A percentile compares a stretch with the other conserved stretches of the same genome.
Conservation (phyloP, 1,284 basidiomycete genomes). For the Ganoderma leucocontextum region DNA sequence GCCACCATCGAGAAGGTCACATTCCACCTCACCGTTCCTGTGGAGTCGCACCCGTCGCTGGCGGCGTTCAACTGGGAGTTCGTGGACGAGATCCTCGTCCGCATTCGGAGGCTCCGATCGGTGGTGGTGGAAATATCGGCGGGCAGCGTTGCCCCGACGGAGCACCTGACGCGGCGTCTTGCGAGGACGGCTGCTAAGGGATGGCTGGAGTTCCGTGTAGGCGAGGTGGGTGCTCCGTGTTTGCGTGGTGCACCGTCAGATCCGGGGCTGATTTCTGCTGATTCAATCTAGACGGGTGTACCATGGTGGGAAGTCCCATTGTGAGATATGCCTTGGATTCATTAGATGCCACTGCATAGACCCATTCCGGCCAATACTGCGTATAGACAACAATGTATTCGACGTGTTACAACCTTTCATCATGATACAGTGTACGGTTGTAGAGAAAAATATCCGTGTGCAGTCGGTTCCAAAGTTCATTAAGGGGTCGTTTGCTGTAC, state of each 20-base stretch:
- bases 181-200: background rate
- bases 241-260: too few species aligned
- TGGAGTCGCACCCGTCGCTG: background rate
- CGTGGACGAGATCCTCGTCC: background rate
- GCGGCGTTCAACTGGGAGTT: slow-evolving; percentile 3
- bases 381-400: background rate
- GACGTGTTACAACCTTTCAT: background rate
- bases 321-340: background rate
- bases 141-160: background rate
- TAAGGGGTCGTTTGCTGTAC: background rate
- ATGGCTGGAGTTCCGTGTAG: background rate
- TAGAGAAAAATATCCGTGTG: background rate
- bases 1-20: background rate
- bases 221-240: background rate
- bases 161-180: background rate
- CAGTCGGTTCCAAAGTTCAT: background rate
- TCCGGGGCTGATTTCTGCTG: background rate
- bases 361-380: background rate
- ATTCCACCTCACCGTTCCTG: background rate
- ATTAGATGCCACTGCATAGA: background rate
- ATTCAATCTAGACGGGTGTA: background rate
- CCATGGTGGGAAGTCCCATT: slow-evolving; percentile 2
- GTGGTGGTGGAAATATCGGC: slow-evolving; percentile 14
- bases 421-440: background rate
- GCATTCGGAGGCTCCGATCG: slow-evolving; percentile 40